Base-by-base conservation (phyloP, 2,329 filamentous ascomycete species). In the Cordyceps cicadae region DNA sequence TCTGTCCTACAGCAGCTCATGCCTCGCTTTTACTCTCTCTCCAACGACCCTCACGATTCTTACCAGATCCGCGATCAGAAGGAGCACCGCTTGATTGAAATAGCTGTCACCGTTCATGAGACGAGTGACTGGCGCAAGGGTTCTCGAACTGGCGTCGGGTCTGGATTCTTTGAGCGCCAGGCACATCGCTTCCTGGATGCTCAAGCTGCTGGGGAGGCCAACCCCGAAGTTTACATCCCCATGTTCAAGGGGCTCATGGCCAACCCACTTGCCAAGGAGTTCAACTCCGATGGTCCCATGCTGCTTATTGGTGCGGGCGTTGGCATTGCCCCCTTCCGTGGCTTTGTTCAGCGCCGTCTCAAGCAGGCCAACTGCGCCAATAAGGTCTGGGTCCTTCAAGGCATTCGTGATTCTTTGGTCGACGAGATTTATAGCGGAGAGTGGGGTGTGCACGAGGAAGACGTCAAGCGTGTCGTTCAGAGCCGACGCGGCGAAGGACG, bases 241-340 rank as follows among this genome's bases (percentile, higher is more conserved):
- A 97, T 99, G 90, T 99, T 99, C 83, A 92, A 96, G 70, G 94
- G 94, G 0, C 80, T 99, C 49, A 99, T 99, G 94, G 87, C 92
- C 63, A 99, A 99, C 73, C 94, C 94, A 0, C 82, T 99, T 1
- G 94, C 92, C 12, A 88, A 87, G 70, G 87, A 97, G 70, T 99
- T 97, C 70, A 88, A 91, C 57, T 87, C 89, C 3, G 93, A 99
- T 71, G 94, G 94, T 0, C 94, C 94, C 0, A 99, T 99, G 94
- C 86, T 99, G 43, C 83, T 99, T 53, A 96, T 99, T 67, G 94
- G 94, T 37, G 94, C 94, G 5, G 94, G 94, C 60, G 94, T 99
- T 24, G 94, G 94, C 65, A 93, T 99, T 74, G 94, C 94, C 12
- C 94, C 94, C 0, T 99, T 99, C 86, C 87, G 94, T 54, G 94